These are phyloP conservation scores for Pyrenophora graminea DNA, from an alignment of 2,329 filamentous ascomycete species.

Conservation along the genomic window DNA sequence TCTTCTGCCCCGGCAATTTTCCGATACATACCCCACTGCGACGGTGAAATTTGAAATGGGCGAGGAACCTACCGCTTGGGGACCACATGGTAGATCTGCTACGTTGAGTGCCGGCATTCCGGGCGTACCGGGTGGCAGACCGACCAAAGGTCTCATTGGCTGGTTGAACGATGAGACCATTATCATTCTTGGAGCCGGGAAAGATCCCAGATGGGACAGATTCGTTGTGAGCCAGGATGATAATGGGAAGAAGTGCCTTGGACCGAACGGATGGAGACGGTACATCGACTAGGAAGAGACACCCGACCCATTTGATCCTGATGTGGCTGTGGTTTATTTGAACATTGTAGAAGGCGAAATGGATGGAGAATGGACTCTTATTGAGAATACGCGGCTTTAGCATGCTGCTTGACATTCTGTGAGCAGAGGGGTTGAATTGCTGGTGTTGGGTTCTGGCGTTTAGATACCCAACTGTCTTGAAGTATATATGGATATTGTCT, in stretches of 20 bases:
- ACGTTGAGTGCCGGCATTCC: constrained; percentile 55
- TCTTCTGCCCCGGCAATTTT: constrained; percentile 82
- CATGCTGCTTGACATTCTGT: too few relatives aligned
- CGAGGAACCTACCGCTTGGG: constrained; percentile 62
- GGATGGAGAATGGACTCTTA: too few relatives aligned
- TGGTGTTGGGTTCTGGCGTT: too few relatives aligned
- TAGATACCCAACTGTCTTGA: too few relatives aligned
- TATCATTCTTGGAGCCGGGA: constrained; percentile 76
- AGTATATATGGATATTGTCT: too few relatives aligned
- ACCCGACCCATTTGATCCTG: too few relatives aligned
- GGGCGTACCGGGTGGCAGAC: constrained; percentile 59
- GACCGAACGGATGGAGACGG: constrained; percentile 6
- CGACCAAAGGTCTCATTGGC: constrained; percentile 81
- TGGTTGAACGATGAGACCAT: constrained; percentile 79
- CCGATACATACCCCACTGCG: constrained; percentile 85
- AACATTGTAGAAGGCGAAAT: too few relatives aligned
- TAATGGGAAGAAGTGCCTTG: constrained; percentile 55
- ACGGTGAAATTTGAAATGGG: constrained; percentile 81
- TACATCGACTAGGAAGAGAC: constrained; percentile 5
- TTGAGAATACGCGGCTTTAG: too few relatives aligned
- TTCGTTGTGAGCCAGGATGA: constrained; percentile 60
- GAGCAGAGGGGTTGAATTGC: too few relatives aligned
- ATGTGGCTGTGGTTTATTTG: too few relatives aligned
- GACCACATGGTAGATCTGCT: constrained; percentile 34
- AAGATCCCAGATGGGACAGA: constrained; percentile 84